Conservation (phyloP, 352 stramenopile genomes). For the Phytopythium delawarense region DNA sequence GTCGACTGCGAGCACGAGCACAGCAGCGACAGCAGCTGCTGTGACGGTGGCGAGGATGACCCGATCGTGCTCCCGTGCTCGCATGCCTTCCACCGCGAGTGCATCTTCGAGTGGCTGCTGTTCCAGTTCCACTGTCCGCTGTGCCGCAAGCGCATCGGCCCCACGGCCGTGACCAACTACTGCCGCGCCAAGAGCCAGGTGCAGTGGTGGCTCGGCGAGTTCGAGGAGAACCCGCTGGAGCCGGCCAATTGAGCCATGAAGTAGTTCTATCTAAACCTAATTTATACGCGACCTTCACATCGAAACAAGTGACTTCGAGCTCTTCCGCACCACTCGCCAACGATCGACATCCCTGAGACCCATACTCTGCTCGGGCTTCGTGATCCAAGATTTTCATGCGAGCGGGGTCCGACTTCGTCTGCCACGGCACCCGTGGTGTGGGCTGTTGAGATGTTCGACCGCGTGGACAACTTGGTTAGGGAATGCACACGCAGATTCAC, state of each 20-base stretch:
- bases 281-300: not conserved
- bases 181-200: conserved; percentile 49
- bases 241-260: conserved; percentile 1
- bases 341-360: no score
- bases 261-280: not conserved
- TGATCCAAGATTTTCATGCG: no score
- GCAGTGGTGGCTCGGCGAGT: conserved; percentile 69
- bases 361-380: no score
- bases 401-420: no score
- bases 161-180: conserved; percentile 52
- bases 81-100: conserved; percentile 69
- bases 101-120: conserved; percentile 71
- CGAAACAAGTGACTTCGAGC: no score
- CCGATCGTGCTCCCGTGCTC: conserved; percentile 49
- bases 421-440: no score
- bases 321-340: no score
- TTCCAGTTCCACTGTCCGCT: conserved; percentile 71
- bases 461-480: no score
- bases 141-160: conserved; percentile 50
- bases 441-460: no score
- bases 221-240: conserved; percentile 47
- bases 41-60: conserved; percentile 14
- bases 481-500: not conserved
- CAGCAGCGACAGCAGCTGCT: conserved; percentile 8
- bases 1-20: conserved; percentile 29